phyloP scores from a whole-genome alignment of 139 green algal genomes.

The Closterium sp. region DNA sequence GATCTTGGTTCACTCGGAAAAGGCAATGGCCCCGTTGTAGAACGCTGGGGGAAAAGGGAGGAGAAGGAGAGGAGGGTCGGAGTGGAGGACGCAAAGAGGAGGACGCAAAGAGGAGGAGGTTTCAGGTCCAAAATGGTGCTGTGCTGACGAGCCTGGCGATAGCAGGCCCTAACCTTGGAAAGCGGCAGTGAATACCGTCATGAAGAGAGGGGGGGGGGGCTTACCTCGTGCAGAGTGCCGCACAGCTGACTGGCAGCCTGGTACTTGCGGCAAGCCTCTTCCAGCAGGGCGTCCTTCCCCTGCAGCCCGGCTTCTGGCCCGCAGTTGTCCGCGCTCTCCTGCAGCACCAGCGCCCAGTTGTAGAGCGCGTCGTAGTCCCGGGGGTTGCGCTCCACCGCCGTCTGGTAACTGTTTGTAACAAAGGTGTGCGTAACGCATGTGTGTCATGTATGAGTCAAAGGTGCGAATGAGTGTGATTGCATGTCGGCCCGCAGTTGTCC shows the following conservation, averaged over 20 bases:
- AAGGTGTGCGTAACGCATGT: too few relatives aligned
- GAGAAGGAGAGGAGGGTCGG: too few relatives aligned
- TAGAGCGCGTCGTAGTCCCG: slow-evolving; percentile 50
- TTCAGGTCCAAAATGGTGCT: too few relatives aligned
- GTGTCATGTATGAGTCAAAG: too few relatives aligned
- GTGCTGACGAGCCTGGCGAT: too few relatives aligned
- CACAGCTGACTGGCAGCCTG: slow-evolving; percentile 36
- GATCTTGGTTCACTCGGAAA: slow-evolving; percentile 49
- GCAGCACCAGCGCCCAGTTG: slow-evolving; percentile 50
- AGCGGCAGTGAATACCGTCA: too few relatives aligned
- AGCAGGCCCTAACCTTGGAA: too few relatives aligned
- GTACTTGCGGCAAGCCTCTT: slow-evolving; percentile 51
- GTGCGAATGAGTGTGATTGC: too few relatives aligned
- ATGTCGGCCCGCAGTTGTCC: slow-evolving; percentile 38
- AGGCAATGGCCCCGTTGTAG: slow-evolving; percentile 52
- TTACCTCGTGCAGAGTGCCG: slow-evolving; percentile 44
- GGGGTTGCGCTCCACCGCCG: slow-evolving; percentile 37
- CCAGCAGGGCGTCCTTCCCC: slow-evolving; percentile 40
- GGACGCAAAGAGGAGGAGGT: too few relatives aligned
- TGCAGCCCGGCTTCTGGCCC: slow-evolving; percentile 19
- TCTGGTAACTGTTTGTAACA: slow-evolving; percentile 46
- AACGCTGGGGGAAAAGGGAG: slow-evolving; percentile 43
- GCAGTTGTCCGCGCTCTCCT: slow-evolving; percentile 51
- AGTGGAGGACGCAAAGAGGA: too few relatives aligned
- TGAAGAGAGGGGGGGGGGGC: too few relatives aligned